Evolutionary conservation across 2,329 filamentous ascomycete genomes (phyloP), one percentile per base, ranked within the genome.

Genomic region (Huntiella abstrusa): DNA sequence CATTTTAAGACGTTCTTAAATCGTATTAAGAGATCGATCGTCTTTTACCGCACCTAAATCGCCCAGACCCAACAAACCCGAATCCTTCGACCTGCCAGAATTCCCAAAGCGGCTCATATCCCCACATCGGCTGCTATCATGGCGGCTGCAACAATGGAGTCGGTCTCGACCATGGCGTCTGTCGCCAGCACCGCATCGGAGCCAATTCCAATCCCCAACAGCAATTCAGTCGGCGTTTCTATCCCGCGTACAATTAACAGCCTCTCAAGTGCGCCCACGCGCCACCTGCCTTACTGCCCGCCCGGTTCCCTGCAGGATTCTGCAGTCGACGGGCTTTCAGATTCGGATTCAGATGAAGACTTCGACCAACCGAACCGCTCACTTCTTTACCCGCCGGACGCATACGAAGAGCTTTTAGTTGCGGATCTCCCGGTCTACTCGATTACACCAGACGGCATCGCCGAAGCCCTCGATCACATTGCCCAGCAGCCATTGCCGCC

Each of bases 401-500:
- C 62, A 28, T 83, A 78, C 58, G 64, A 68, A 28, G 60, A 63
- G 32, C 52, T 67, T 35, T 60, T 67, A 64, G 56, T 73, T 56
- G 65, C 70, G 53, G 50, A 69, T 58, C 52, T 83, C 62, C 57
- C 71, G 59, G 43, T 95, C 19, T 94, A 83, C 60, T 73, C 78
- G 38, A 77, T 96, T 54, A 72, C 76, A 56, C 75, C 80, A 28
- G 65, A 68, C 36, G 73, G 73, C 22, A 68, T 95, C 38, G 75
- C 76, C 8, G 68, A 75, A 40, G 85, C 88, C 1, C 58, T 96
- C 33, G 77, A 92, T 52, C 75, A 87, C 55, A 66, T 77, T 49
- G 74, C 88, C 3, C 72, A 77, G 2, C 85, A 93, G 56, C 80
- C 86, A 1, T 68, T 96, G 17, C 88, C 91, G 5, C 77, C 88